Conservation (phyloP, 257 asterid genomes). For the Ehretia macrophylla region DNA sequence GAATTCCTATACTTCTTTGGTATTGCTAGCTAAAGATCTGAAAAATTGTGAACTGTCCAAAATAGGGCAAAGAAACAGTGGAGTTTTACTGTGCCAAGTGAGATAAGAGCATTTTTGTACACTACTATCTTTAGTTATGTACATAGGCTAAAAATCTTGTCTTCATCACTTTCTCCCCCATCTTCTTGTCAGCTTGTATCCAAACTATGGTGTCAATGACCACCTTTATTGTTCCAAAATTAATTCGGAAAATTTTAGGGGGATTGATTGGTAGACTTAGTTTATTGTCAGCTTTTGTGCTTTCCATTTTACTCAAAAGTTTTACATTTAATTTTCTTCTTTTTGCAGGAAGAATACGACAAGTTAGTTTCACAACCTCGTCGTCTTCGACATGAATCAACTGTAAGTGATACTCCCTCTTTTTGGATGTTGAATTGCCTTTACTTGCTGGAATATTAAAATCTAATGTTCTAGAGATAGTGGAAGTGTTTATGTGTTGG, state of each 20-base stretch:
- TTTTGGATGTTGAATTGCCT: slow-evolving; percentile 11
- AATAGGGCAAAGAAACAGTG: too few species aligned
- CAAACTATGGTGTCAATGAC: too few species aligned
- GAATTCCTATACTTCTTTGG: slow-evolving; percentile 2
- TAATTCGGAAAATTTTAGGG: too few species aligned
- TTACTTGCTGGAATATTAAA: slow-evolving; percentile 1
- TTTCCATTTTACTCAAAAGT: not conserved
- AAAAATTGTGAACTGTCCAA: too few species aligned
- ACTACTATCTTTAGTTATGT: too few species aligned
- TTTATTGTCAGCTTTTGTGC: not conserved
- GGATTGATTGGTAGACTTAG: too few species aligned
- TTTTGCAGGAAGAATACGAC: slow-evolving; percentile 72
- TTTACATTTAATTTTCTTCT: slow-evolving; percentile 11
- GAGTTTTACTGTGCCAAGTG: too few species aligned
- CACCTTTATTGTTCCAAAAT: too few species aligned
- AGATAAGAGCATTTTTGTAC: too few species aligned
- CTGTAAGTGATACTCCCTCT: slow-evolving; percentile 52
- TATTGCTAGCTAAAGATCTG: not conserved
- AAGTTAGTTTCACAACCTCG: slow-evolving; percentile 72
- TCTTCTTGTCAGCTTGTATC: not conserved
- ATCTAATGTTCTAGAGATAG: not conserved
- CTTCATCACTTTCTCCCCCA: not conserved
- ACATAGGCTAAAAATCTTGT: too few species aligned
- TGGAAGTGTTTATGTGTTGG: too few species aligned
- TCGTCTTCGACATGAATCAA: slow-evolving; percentile 74